Base-by-base conservation (phyloP, 805 yeast species). In the Yarrowia yakushimensis region DNA sequence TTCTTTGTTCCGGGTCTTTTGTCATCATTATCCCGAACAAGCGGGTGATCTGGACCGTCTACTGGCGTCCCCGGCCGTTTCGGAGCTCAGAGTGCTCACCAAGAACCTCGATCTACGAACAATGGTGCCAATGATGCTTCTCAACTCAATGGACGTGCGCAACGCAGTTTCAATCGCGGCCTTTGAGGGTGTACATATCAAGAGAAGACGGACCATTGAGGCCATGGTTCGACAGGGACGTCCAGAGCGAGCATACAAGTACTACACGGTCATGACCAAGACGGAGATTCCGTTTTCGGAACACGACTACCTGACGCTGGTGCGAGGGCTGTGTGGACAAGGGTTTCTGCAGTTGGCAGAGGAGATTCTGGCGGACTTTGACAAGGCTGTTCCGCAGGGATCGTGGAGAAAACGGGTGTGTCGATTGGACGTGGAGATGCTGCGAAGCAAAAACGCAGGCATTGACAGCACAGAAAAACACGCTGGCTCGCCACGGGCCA, bases 251-350 rank as follows among this genome's bases (percentile, higher is more conserved):
- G 59, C 59, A 7, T 52, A 25, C 59, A 36, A 25, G 33, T 52
- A 34, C 33, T 52, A 52, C 33, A 17, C 43, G 17, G 2, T 25
- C 3, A 31, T 52, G 12, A 10, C 25, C 31, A 52, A 52, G 17
- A 52, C 59, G 11, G 59, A 52, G 31, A 52, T 52, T 36, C 59
- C 59, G 13, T 52, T 52, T 7, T 36, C 43, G 12, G 59, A 52
- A n/a, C 59, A 52, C 18, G 59, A 52, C 33, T 52, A 52, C 34
- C 23, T 52, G 22, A 34, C 33, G 13, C 30, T 52, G 11, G 13
- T 52, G 10, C n/a, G 59, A 13, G 59, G 59, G 1, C 25, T 52
- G 43, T 52, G 59, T 10, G 13, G 10, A 5, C 10, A 36, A 8
- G 31, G 22, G 12, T 52, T 52, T 27, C 25, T 52, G 2, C 17